Evolutionary conservation across 2,329 filamentous ascomycete species (phyloP), one percentile per base, ranked within the genome.

Genomic region (Aspergillus neoniger): DNA sequence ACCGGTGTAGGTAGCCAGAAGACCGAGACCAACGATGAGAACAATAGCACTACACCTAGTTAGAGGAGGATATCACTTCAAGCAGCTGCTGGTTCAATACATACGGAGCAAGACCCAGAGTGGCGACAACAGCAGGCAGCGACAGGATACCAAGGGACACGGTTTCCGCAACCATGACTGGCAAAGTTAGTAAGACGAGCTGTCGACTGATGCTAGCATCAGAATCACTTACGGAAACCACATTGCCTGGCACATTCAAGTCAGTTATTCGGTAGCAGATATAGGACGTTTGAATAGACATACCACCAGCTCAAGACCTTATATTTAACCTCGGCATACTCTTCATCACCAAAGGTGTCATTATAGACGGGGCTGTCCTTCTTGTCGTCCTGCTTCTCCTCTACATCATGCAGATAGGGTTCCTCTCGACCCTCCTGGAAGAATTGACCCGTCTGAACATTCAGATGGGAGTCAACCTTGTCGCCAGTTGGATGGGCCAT

Each of bases 121-220:
- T 71, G 1, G 82, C 79, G n/a, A 85, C 76, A 2, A 80, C 81
- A 32, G 79, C 76, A 1, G 83, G 83, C 3, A 86, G 73, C 3
- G 81, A 82, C 5, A 86, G 76, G 32, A 85, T 81, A 7, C 83
- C 83, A 3, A 85, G 74, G 17, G 81, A 83, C 23, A 85, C 80
- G 15, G 82, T 85, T 65, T 85, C 83, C 4, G 83, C 83, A 32
- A 85, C 78, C 80, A 85, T 84, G 61, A 85, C 77, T 73, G 51
- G 10, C 17, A 6, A 17, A 10, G 48, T 64, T 41, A 62, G 60
- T 52, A 52, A 36, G 10, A 5, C 53, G 21, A 6, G 32, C 32
- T 36, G 32, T 28, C 8, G n/a, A 23, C 12, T 15, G 5, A 7
- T 41, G 23, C 5, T n/a, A 10, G 5, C 7, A 32, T 21, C n/a